phyloP scores from a whole-genome alignment of 371 early-diverging fungal genomes.

The Haplosporangium sp. region DNA sequence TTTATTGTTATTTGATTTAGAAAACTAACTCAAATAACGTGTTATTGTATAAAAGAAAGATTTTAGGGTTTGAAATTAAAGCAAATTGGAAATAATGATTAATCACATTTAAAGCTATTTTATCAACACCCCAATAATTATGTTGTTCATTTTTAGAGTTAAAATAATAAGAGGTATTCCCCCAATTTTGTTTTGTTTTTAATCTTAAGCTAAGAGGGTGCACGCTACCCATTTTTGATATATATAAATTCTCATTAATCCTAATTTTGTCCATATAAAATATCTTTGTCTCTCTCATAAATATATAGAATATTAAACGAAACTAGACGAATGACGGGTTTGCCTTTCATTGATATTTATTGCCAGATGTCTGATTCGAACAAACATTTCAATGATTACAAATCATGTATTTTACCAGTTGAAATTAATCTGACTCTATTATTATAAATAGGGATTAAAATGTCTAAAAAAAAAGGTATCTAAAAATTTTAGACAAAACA shows the following conservation, averaged over 20 bases:
- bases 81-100: constrained; percentile 61
- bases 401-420: constrained; percentile 58
- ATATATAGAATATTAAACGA: constrained; percentile 9
- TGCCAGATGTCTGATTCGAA: constrained; percentile 39
- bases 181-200: constrained; percentile 27
- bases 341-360: constrained; percentile 28
- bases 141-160: constrained; percentile 25
- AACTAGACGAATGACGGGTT: background rate
- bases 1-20: no score
- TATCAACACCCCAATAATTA: constrained; percentile 41
- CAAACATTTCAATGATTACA: constrained; percentile 32
- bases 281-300: constrained; percentile 15
- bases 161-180: constrained; percentile 50
- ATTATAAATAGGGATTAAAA: background rate
- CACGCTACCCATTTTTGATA: constrained; percentile 37
- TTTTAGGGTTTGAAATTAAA: constrained; percentile 57
- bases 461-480: no score
- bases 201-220: constrained; percentile 32
- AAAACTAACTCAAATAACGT: no score
- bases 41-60: background rate
- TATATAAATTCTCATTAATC: constrained; percentile 22
- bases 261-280: constrained; percentile 47
- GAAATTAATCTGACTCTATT: constrained; percentile 22
- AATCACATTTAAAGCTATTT: constrained; percentile 57
- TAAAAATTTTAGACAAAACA: no score